Conservation (phyloP, 2,329 filamentous ascomycete genomes). For the Penicillium rolfsii region DNA sequence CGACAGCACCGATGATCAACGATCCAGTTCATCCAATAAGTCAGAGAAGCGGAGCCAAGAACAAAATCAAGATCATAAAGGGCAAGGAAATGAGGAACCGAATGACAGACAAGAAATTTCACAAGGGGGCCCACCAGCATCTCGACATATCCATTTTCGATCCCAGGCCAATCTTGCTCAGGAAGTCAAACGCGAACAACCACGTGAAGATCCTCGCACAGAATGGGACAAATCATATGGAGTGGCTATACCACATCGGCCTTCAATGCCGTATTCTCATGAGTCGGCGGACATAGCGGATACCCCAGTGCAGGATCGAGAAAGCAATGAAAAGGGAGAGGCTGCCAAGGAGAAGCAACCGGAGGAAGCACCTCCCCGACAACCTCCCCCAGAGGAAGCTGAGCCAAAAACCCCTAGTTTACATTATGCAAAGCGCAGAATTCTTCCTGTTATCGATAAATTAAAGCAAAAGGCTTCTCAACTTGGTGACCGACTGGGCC, state of each 20-base stretch:
- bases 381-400: constrained; percentile 7
- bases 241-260: constrained; percentile 20
- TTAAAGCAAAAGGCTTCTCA: constrained; percentile 21
- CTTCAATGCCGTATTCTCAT: constrained; percentile 28
- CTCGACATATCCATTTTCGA: constrained; percentile 25
- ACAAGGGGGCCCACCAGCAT: constrained; percentile 2
- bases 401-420: neutral
- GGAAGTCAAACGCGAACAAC: constrained; percentile 6
- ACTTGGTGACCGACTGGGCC: constrained; percentile 29
- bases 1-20: neutral
- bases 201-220: constrained; percentile 10
- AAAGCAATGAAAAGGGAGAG: neutral
- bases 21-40: neutral
- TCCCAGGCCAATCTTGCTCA: constrained; percentile 11
- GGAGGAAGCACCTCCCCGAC: neutral
- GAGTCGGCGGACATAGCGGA: constrained; percentile 37
- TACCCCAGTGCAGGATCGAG: constrained; percentile 12
- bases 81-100: neutral
- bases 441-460: constrained; percentile 4
- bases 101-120: neutral
- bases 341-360: neutral
- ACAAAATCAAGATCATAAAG: neutral
- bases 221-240: constrained; percentile 20
- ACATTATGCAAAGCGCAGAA: neutral
- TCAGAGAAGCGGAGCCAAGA: neutral